phyloP scores from a whole-genome alignment of 106 monocot genomes.

The Vanilla planifolia region DNA sequence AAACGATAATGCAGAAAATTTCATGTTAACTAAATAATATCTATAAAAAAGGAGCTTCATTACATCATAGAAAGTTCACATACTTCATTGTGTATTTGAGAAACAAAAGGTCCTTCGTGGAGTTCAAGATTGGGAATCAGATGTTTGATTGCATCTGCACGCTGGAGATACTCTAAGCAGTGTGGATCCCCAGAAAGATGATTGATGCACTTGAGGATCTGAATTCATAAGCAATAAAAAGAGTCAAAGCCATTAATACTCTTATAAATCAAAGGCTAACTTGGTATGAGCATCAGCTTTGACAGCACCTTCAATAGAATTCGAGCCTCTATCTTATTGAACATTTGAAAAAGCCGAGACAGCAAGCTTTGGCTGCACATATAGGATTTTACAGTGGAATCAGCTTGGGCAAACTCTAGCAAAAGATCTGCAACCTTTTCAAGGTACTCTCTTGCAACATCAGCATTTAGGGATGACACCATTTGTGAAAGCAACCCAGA shows the following conservation, averaged over 20 bases:
- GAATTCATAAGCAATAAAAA: background rate
- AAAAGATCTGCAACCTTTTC: conserved; percentile 49
- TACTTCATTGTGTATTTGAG: conserved; percentile 52
- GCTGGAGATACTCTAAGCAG: conserved; percentile 50
- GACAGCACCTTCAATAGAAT: conserved; percentile 52
- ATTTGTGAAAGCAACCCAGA: conserved; percentile 67
- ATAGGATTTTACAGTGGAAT: conserved; percentile 51
- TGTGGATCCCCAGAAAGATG: conserved; percentile 47
- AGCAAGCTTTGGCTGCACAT: conserved; percentile 78
- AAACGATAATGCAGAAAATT: too few relatives aligned
- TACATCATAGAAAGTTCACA: background rate
- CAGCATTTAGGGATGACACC: conserved; percentile 52
- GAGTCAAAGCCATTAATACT: background rate
- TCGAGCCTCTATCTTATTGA: conserved; percentile 67
- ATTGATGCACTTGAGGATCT: conserved; percentile 59
- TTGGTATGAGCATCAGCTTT: background rate
- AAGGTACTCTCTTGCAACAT: conserved; percentile 76
- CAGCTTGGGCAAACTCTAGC: conserved; percentile 48
- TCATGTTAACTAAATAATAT: too few relatives aligned
- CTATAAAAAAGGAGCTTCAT: background rate
- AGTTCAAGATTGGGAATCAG: conserved; percentile 55
- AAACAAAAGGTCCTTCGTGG: conserved; percentile 35
- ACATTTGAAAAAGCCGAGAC: conserved; percentile 68
- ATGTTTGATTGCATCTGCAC: conserved; percentile 52
- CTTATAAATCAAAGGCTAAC: background rate